Evolutionary conservation across 176 grass and related monocot genomes (phyloP).

Genomic region (Elymus sibiricus): DNA sequence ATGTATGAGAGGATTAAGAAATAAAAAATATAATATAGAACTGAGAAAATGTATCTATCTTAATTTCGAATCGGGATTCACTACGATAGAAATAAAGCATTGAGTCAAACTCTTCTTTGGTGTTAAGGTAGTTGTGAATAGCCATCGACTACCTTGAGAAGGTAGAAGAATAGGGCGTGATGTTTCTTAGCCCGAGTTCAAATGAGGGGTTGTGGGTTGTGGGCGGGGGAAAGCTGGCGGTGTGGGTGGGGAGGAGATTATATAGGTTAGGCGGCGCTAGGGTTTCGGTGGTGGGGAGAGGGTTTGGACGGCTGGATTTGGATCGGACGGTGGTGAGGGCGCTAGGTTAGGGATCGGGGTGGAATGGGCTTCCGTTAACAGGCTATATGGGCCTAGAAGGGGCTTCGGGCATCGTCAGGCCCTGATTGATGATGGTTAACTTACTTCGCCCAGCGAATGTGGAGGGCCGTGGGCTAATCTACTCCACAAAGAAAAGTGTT

Average conservation of each 20-base stretch:
- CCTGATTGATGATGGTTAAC: no score
- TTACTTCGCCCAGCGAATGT: no score
- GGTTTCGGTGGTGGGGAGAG: not conserved
- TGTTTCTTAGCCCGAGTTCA: no score
- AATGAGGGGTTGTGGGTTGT: not conserved
- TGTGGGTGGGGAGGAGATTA: not conserved
- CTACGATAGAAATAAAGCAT: not conserved
- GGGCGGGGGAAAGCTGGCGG: not conserved
- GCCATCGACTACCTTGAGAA: not conserved
- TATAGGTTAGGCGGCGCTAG: not conserved
- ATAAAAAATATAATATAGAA: no score
- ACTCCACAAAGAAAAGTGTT: no score
- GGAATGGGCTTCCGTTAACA: not conserved
- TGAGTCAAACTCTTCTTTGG: not conserved
- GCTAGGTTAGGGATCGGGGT: rapidly evolving
- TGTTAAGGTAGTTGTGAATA: not conserved
- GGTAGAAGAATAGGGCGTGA: not conserved
- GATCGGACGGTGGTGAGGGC: not conserved
- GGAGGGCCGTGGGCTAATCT: not conserved
- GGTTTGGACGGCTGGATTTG: not conserved
- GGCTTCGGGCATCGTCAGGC: no score
- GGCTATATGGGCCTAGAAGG: not conserved
- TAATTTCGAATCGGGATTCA: not conserved
- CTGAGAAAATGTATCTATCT: not conserved
- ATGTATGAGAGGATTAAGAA: no score